Base-by-base conservation (phyloP, 257 asterid genomes). In the Echium plantagineum region DNA sequence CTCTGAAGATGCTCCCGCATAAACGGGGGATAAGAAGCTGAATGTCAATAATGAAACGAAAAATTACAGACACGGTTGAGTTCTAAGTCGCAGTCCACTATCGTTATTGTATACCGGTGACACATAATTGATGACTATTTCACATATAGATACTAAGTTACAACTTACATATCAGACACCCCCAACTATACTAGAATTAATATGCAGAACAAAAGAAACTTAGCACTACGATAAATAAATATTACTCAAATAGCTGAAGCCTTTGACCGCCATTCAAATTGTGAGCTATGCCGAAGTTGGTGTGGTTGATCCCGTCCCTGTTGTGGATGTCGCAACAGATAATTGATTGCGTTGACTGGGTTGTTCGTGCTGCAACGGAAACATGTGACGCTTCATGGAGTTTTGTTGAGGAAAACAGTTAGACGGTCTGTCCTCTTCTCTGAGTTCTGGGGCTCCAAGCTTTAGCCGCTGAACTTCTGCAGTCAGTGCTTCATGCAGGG, bases 381-480 rank as follows among this genome's bases (percentile, higher is more conserved):
- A 80, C 78, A 80, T 65, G 52, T 78, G 94, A 62, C 72, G 71
- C 67, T 65, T 80, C 57, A 79, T 74, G 3, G 86, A 72, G 59
- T 77, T 81, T 71, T 76, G 90, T 72, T 80, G 82, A 67, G 78
- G 75, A 68, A 76, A 80, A 2, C 84, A 60, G 54, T 53, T 42
- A 10, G 49, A 42, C 13, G 49, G 49, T 5, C 16, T 18, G 21
- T 80, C 46, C 17, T 80, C 83, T 9, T 80, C 82, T 16, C 61
- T 77, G 7, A 74, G 72, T 31, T 77, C 84, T 10, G 77, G 60
- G 17, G 83, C 72, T 48, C 80, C 77, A 21, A 78, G 55, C 79
- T 85, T 85, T 73, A 85, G 52, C 15, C 88, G 84, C 62, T 85
- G 90, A 63, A 85, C 86, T 68, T 85, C 94, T 0, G 65, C 72